Evolutionary conservation across 306 rosid genomes (phyloP).

Genomic region (Fagus crenata): DNA sequence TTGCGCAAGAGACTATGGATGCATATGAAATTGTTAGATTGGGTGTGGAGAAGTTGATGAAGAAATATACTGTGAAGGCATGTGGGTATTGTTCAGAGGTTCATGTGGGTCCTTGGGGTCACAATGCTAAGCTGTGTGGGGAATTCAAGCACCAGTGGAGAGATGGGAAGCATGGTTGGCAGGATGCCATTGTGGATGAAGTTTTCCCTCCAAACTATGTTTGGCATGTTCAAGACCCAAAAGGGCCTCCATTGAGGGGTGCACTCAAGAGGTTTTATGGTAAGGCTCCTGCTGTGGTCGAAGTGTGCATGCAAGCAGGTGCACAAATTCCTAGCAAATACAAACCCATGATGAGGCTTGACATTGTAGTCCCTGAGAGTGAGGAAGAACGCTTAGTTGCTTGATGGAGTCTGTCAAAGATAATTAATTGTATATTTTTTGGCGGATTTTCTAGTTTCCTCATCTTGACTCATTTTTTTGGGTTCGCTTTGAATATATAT

Average conservation of each 20-base stretch:
- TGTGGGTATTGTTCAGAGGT: constrained; percentile 98
- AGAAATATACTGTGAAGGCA: constrained; percentile 80
- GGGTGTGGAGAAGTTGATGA: constrained; percentile 78
- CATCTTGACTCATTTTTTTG: too few species aligned
- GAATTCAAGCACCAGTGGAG: constrained; percentile 98
- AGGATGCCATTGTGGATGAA: constrained; percentile 82
- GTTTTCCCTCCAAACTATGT: constrained; percentile 86
- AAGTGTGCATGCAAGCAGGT: constrained; percentile 88
- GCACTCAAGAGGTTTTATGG: constrained; percentile 75
- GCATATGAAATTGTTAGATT: constrained; percentile 65
- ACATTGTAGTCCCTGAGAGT: constrained; percentile 73
- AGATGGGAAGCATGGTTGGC: constrained; percentile 99
- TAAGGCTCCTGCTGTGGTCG: constrained; percentile 89
- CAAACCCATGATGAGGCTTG: constrained; percentile 96
- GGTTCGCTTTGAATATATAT: too few species aligned
- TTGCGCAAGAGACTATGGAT: constrained; percentile 75
- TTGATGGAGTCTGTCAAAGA: constrained; percentile 33
- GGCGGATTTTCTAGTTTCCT: neutral
- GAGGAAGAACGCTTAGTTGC: constrained; percentile 73
- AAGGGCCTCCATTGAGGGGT: constrained; percentile 66
- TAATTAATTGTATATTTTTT: neutral
- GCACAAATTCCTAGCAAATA: constrained; percentile 62
- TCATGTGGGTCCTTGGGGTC: constrained; percentile 99
- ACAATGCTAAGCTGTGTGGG: constrained; percentile 92
- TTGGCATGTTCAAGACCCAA: constrained; percentile 81